Evolutionary conservation across 805 yeast species (phyloP), one percentile per base, ranked within the genome.

Genomic region (Saturnispora besseyi): DNA sequence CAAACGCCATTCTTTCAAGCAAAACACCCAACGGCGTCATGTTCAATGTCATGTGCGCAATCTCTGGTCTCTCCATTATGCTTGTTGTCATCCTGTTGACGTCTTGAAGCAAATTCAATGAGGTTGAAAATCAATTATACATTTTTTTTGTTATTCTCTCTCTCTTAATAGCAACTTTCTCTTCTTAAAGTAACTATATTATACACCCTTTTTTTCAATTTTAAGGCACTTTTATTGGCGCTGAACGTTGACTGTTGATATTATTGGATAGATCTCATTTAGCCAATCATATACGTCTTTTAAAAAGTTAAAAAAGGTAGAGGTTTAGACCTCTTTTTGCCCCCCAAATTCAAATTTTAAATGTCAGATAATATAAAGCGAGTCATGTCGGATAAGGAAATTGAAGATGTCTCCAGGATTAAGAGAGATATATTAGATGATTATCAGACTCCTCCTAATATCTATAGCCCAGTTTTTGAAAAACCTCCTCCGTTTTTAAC

Each of bases 31-130:
- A 66, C 11, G 91, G 81, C 3, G 84, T 72, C 57, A 83, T 80
- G 61, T 87, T 87, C 52, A 76, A 76, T 15, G 86, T 75, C 52
- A 87, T 75, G 61, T 86, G 95, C 12, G 93, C 90, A 37, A 87
- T 53, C 12, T 57, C 54, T 2, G 68, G 69, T 13, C 11, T 36
- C 21, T 36, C 40, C 40, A 36, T 36, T 36, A 22, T 36, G 15
- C 40, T 36, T 18, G 40, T 36, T 8, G 40, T 36, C 40, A 36
- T 36, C 10, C 12, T 36, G 18, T 21, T 4, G 26, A 18, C 40
- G 13, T 36, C 5, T 36, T 36, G 12, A 36, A 11, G 24, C 21
- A 36, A 21, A 12, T 18, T 18, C 40, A 36, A 22, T 36, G 13
- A 8, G 13, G 8, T 10, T 6, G 10, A 21, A 9, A 36, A 18